These are phyloP conservation scores for Pseudozyma flocculosa DNA, from an alignment of 1,284 basidiomycete species.

Conservation along the genomic window DNA sequence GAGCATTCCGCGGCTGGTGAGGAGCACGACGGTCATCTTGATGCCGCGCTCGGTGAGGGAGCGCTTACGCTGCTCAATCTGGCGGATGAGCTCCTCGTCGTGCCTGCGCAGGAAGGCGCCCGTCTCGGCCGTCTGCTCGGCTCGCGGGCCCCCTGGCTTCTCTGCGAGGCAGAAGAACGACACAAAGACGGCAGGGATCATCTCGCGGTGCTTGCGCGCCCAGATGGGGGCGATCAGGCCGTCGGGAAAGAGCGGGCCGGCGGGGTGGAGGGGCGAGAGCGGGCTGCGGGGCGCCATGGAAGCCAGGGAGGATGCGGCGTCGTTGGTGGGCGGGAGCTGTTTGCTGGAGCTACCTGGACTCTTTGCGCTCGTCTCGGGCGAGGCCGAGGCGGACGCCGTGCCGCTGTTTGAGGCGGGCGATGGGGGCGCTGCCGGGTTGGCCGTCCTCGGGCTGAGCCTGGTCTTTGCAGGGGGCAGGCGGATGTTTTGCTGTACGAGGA, in stretches of 20 bases:
- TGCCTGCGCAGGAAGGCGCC: conserved; percentile 54
- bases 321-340: neutral
- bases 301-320: conserved; percentile 20
- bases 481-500: conserved; percentile 61
- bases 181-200: conserved; percentile 88
- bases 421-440: conserved; percentile 4
- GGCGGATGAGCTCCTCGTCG: conserved; percentile 68
- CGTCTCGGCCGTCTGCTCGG: conserved; percentile 4
- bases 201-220: conserved; percentile 89
- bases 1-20: conserved; percentile 75
- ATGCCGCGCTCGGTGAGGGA: conserved; percentile 79
- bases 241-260: conserved; percentile 87
- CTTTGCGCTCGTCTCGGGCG: no score
- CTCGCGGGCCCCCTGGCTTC: conserved; percentile 1
- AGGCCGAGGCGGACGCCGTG: conserved; percentile 1
- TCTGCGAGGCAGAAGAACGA: conserved; percentile 82
- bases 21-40: conserved; percentile 90
- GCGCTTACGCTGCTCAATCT: conserved; percentile 77
- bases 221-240: conserved; percentile 94
- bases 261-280: conserved; percentile 80
- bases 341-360: no score
- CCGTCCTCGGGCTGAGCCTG: conserved; percentile 59
- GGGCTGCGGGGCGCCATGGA: conserved; percentile 69
- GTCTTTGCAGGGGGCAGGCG: conserved; percentile 83
- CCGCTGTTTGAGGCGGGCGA: neutral